Evolutionary conservation across 2,329 filamentous ascomycete genomes (phyloP), one percentile per base, ranked within the genome.

Genomic region (Fusarium zealandicum): DNA sequence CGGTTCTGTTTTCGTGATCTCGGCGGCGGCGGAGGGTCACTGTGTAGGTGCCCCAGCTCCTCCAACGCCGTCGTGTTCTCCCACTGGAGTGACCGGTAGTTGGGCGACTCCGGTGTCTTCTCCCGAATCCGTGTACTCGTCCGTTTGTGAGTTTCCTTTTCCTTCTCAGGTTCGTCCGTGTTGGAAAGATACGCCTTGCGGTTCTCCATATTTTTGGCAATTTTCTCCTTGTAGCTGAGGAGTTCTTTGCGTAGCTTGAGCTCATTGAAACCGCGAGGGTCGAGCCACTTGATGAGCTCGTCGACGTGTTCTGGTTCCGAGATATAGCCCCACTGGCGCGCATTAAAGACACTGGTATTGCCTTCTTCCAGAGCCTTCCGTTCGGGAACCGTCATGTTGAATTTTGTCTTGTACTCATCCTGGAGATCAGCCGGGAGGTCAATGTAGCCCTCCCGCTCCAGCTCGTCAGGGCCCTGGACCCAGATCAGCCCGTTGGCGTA

Each of bases 401-500:
- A 95, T 61, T 87, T 85, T 53, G 83, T 81, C 69, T 85, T 83
- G 72, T 97, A 96, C 69, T 91, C 86, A 51, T 87, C 83, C 71
- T 92, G 84, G 55, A 88, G 82, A 14, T 91, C 87, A 6, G 85
- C 77, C 0, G 82, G 77, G 62, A 95, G 80, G 60, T 97, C 91
- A 63, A 96, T 91, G 70, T 93, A 96, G 6, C 92, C 92, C 64
- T 90, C 82, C 3, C 90, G 84, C 73, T 96, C 93, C 70, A 96
- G 84, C 51, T 93, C 88, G 70, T 96, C 92, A 0, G 95, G 95
- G 0, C 95, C 95, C 74, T 99, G 95, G 12, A 99, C 87, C 95
- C 95, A 99, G 51, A 99, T 83, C 53, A 93, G 90, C 8, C 92
- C 95, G 71, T 98, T 99, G 33, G 93, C 93, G 70, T 98, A 99